Evolutionary conservation across 495 filamentous ascomycete species (phyloP).

Genomic region (Opeltia flavorubescens): DNA sequence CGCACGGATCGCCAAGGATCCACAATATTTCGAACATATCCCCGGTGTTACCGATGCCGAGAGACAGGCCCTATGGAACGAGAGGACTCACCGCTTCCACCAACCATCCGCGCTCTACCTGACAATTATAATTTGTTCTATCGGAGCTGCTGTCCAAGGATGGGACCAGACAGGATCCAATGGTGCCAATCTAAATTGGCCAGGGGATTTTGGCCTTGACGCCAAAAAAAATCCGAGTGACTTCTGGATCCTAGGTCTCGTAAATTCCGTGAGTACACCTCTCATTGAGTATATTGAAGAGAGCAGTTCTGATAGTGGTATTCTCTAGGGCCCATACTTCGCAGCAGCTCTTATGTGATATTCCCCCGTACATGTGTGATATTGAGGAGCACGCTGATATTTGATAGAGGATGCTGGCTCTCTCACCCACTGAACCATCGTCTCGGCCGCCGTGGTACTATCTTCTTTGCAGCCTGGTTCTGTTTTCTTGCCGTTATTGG

Average conservation of each 20-base stretch:
- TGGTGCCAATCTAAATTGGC: conserved; percentile 60
- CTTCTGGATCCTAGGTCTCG: conserved; percentile 32
- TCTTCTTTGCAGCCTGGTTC: conserved; percentile 53
- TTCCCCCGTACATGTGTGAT: neutral
- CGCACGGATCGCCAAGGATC: conserved; percentile 47
- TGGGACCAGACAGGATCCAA: conserved; percentile 67
- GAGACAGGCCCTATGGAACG: conserved; percentile 36
- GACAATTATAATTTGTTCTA: conserved; percentile 39
- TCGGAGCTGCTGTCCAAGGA: conserved; percentile 46
- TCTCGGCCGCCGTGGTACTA: conserved; percentile 52
- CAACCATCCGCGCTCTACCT: conserved; percentile 49
- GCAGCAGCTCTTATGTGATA: conserved; percentile 28
- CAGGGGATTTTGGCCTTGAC: conserved; percentile 30
- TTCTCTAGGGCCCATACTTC: conserved; percentile 22
- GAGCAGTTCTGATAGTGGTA: neutral
- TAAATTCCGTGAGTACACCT: conserved; percentile 21
- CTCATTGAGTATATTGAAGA: too few species aligned
- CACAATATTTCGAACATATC: conserved; percentile 29
- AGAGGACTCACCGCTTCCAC: conserved; percentile 46
- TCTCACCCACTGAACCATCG: conserved; percentile 56
- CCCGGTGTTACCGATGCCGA: conserved; percentile 38
- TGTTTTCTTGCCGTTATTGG: conserved; percentile 48
- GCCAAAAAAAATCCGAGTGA: conserved; percentile 27
- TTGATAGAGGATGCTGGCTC: conserved; percentile 47
- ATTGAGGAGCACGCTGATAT: conserved; percentile 1